Evolutionary conservation across 306 rosid genomes (phyloP), one percentile per base, ranked within the genome.

Genomic region (Glycyrrhiza uralensis): DNA sequence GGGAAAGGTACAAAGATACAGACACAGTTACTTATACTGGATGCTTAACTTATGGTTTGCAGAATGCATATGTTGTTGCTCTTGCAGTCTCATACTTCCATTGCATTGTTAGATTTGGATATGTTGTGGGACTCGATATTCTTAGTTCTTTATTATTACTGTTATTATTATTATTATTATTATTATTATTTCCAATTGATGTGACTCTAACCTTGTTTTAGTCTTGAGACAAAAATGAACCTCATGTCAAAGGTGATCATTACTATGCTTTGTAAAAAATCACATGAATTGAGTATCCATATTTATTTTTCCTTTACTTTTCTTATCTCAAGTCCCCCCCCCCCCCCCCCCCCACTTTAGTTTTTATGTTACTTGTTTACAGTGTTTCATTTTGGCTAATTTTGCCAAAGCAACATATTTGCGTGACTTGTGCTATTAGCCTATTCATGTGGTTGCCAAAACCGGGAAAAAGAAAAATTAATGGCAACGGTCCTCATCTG

Each of bases 41-140:
- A 46, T 70, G 36, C 82, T 83, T 82, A 81, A 89, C 87, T 84
- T 89, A 83, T 60, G 85, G 80, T 82, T 80, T 77, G 78, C 74
- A 66, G 81, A 76, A 74, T 85, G 81, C 71, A 74, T 58, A 51
- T 85, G 66, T 47, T 85, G 66, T 47, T 70, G 71, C 65, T 63
- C 61, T 77, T 83, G 79, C 65, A 75, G 36, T 69, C 65, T 59
- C 62, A 59, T 41, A 76, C 49, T 75, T 66, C 41, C 66, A 49
- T 44, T 75, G 72, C 51, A 68, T 65, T 76, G 28, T 73, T 85
- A 81, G 79, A 81, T 76, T 72, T 76, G 63, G 66, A 56, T 42
- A 49, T 85, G 75, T 76, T 82, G 78, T 80, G 39, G 51, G 11
- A 66, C 29, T 45, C 42, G 7, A 75, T 71, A 42, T 69, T 32